Base-by-base conservation (phyloP, 2,329 filamentous ascomycete genomes). In the Thielaviopsis populi region DNA sequence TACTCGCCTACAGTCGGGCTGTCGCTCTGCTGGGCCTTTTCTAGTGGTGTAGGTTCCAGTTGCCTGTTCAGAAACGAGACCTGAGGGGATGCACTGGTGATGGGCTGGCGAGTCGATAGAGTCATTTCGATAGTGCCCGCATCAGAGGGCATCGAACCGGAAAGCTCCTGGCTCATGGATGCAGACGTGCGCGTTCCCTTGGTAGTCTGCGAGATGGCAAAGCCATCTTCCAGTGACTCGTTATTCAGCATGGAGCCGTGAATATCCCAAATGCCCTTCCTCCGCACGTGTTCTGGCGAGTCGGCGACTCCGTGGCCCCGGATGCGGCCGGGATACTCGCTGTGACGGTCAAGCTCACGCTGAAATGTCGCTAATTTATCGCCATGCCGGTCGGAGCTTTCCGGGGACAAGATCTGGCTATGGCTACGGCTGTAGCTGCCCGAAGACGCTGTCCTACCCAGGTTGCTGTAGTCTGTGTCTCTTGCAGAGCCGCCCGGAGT, bases 311-410 rank as follows among this genome's bases (percentile, higher is more conserved):
- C 30, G n/a, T 41, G 73, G 1, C 78, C 77, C 1, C 77, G 74
- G 59, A 78, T 77, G 3, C 75, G 75, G 66, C 77, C 78, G n/a
- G 73, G 74, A 61, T 75, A 79, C 54, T 79, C 75, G 11, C 69
- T 71, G 17, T 74, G 46, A 65, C 67, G 17, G 68, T 70, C 7
- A 72, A 71, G 46, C 71, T 75, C 37, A 37, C 37, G 4, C 42
- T 46, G 42, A 19, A 46, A 46, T 1, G 15, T n/a, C 15, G 3
- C 42, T n/a, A 19, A 4, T 33, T 56, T 56, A 27, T 59, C 62
- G 41, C 53, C 50, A 30, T 43, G 40, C 10, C 56, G 33, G 33
- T 37, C 48, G 15, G 53, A 33, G 22, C 43, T 22, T 10, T 54
- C 46, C 3, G n/a, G 40, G 8, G 62, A 63, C 17, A 63, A 11